These are phyloP conservation scores for Plantago coronopus DNA, from an alignment of 305 asterid genomes.

Conservation along the genomic window DNA sequence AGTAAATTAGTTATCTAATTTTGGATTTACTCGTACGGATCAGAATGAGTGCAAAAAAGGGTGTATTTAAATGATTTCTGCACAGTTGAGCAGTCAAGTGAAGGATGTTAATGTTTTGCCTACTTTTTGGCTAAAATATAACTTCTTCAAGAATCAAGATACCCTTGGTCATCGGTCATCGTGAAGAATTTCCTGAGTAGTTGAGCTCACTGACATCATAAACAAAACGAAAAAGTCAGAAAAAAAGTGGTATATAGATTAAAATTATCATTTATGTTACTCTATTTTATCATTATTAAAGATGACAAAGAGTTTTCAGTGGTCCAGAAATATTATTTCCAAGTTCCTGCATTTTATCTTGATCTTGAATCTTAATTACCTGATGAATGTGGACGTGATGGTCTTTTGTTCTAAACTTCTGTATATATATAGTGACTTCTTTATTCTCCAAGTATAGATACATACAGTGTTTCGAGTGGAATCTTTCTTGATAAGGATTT, in stretches of 20 bases:
- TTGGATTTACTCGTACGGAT: neutral
- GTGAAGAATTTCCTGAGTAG: too few relatives aligned
- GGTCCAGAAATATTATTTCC: neutral
- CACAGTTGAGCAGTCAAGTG: neutral
- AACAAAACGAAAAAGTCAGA: too few relatives aligned
- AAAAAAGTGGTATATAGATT: too few relatives aligned
- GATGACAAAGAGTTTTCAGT: neutral
- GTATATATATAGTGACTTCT: constrained; percentile 2
- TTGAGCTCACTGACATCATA: too few relatives aligned
- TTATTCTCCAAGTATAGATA: neutral
- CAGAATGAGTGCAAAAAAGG: neutral
- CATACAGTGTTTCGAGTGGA: neutral
- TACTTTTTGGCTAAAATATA: too few relatives aligned
- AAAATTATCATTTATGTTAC: neutral
- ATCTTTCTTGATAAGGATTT: neutral
- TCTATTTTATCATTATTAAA: too few relatives aligned
- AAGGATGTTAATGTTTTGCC: neutral
- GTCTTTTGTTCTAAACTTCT: neutral
- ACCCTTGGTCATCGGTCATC: too few relatives aligned
- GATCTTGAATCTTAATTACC: neutral
- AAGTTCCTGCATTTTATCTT: neutral
- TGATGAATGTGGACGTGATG: neutral
- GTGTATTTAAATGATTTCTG: neutral
- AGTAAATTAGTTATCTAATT: too few relatives aligned
- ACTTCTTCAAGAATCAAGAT: too few relatives aligned